Base-by-base conservation (phyloP, 495 filamentous ascomycete genomes). In the Polyplosphaeria fusca region DNA sequence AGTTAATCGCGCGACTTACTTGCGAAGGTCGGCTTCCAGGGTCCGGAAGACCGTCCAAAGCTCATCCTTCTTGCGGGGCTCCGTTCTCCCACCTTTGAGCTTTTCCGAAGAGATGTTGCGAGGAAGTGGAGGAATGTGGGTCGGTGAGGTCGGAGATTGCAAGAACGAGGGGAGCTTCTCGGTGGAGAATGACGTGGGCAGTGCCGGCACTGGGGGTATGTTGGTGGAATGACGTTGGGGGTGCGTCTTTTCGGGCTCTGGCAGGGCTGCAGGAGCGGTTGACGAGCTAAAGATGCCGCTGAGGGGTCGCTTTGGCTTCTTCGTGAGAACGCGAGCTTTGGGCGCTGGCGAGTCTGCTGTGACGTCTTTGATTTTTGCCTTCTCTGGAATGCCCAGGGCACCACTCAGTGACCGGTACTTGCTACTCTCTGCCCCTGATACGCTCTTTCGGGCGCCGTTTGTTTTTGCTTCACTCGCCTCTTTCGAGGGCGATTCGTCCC, bases 41-140 rank as follows among this genome's bases (percentile, higher is more conserved):
- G 76, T 78, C 25, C 86, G 84, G 61, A 96, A 98, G 25, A 84
- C 78, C 13, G 78, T 83, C 91, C 90, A 96, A n/a, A 97, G 76
- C 54, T 92, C 89, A 69, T 98, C 93, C 64, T 86, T 86, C 55
- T 81, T 85, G 28, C 80, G 66, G 32, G 67, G 50, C 26, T 82
- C 78, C 39, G 57, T 43, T 43, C 42, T 62, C 56, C 52, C 19
- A 23, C 51, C 61, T 45, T 68, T 63, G 26, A 75, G 50, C 46
- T 67, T 68, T 18, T 72, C 74, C 25, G 70, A 69, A 13, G 76
- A 73, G 35, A 73, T 52, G 25, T 73, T 61, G 39, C 75, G 78
- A 1, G 80, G 79, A 57, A 83, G 69, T 12, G 76, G 77, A 12
- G 81, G 79, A 39, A 80, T 59, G 27, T 55, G 54, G 39, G 71